Evolutionary conservation across 2,329 filamentous ascomycete species (phyloP).

Genomic region (Lasiodiplodia hormozganensis): DNA sequence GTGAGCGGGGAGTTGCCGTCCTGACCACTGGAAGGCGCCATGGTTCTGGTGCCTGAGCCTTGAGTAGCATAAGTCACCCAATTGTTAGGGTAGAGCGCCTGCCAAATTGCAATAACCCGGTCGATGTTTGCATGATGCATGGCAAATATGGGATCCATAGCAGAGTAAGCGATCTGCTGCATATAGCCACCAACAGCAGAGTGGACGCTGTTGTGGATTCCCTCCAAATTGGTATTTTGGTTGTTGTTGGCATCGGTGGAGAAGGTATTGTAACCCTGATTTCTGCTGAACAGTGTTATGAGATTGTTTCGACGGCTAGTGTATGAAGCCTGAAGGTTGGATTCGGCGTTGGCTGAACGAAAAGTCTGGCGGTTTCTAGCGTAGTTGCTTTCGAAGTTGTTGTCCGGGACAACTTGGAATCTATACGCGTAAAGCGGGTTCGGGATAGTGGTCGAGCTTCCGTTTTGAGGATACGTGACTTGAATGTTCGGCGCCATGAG

Average conservation of each 20-base stretch:
- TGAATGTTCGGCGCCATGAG: conserved; percentile 44
- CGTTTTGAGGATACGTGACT: conserved; percentile 45
- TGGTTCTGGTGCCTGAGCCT: conserved; percentile 48
- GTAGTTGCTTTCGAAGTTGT: conserved; percentile 43
- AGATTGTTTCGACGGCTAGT: conserved; percentile 31
- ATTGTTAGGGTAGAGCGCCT: conserved; percentile 72
- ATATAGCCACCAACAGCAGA: conserved; percentile 49
- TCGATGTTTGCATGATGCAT: conserved; percentile 47
- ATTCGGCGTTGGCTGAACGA: conserved; percentile 49
- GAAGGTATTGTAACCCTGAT: conserved; percentile 30
- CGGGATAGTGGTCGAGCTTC: conserved; percentile 36
- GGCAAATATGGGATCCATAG: conserved; percentile 73
- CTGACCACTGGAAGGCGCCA: conserved; percentile 51
- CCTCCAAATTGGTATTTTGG: conserved; percentile 28
- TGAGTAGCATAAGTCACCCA: conserved; percentile 63
- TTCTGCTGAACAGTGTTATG: conserved; percentile 32
- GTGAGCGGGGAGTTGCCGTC: conserved; percentile 56
- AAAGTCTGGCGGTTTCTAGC: conserved; percentile 41
- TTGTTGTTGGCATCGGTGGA: conserved; percentile 31
- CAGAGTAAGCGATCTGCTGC: conserved; percentile 72
- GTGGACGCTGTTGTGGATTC: conserved; percentile 41
- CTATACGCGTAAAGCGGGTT: conserved; percentile 50
- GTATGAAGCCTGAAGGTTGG: conserved; percentile 27
- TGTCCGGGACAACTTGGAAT: conserved; percentile 36
- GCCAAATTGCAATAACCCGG: conserved; percentile 74